These are phyloP conservation scores for Oemleria cerasiformis DNA, from an alignment of 306 rosid species.

Conservation along the genomic window DNA sequence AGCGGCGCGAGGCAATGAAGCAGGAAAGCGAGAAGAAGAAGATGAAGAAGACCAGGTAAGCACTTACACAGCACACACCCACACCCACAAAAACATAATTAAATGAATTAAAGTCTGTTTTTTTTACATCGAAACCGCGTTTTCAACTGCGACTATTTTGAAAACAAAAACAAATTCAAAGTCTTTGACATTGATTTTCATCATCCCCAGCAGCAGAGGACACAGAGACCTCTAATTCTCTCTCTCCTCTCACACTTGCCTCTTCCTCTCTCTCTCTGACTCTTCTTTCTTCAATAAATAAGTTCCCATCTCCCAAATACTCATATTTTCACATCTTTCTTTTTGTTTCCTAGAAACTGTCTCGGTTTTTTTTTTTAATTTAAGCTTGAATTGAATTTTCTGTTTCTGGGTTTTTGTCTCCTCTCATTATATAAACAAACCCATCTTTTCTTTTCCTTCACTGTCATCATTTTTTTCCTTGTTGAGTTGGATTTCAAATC, in stretches of 20 bases:
- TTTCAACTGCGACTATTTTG: conserved; percentile 28
- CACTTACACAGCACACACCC: neutral
- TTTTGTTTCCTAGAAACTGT: neutral
- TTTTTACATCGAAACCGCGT: conserved; percentile 63
- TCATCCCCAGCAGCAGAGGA: conserved; percentile 8
- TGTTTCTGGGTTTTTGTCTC: conserved; percentile 1
- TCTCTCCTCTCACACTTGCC: neutral
- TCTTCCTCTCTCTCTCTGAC: conserved; percentile 1
- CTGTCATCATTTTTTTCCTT: neutral
- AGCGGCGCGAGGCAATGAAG: neutral
- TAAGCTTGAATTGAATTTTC: neutral
- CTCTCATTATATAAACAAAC: neutral
- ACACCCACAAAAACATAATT: neutral
- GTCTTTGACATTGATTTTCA: conserved; percentile 33
- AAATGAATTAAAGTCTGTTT: neutral
- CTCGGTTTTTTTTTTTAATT: neutral
- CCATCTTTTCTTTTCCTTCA: neutral
- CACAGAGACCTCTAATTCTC: neutral
- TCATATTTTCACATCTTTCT: conserved; percentile 6
- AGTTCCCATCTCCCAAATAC: conserved; percentile 25
- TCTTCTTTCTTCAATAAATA: conserved; percentile 11
- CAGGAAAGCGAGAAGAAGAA: conserved; percentile 2
- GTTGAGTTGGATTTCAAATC: neutral
- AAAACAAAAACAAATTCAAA: conserved; percentile 19
- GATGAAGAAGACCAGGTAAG: conserved; percentile 18